Percentiles rank a stretch among this genome's conserved stretches.
phyloP scores from a whole-genome alignment of 2,329 filamentous ascomycete species.

The Gaeumannomyces tritici region DNA sequence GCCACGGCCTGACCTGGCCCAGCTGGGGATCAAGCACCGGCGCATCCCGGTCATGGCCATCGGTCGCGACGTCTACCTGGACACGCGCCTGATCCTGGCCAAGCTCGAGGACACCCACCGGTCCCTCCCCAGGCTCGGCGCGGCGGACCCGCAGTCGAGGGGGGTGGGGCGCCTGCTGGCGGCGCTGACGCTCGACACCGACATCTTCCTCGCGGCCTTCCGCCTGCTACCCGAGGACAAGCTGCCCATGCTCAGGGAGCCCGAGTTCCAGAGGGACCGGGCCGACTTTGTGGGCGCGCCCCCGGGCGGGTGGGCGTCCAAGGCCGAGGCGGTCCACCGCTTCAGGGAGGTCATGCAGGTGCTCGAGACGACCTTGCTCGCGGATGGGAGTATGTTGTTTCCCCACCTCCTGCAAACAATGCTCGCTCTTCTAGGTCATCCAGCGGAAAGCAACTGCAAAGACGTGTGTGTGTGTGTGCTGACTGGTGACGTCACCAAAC shows the following conservation, averaged over 20 bases:
- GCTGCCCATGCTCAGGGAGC: slow-evolving; percentile 43
- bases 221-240: slow-evolving; percentile 44
- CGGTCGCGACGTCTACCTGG: slow-evolving; percentile 58
- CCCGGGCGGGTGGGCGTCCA: slow-evolving; percentile 15
- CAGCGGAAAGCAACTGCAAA: neutral
- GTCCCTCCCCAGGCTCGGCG: slow-evolving; percentile 21
- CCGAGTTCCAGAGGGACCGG: slow-evolving; percentile 50
- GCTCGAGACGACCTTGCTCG: slow-evolving; percentile 52
- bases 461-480: neutral
- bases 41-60: slow-evolving; percentile 61
- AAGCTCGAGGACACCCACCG: slow-evolving; percentile 51
- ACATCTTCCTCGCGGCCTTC: slow-evolving; percentile 42
- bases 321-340: slow-evolving; percentile 47
- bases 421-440: too few species aligned
- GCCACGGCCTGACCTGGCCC: slow-evolving; percentile 54
- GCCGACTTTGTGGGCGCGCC: slow-evolving; percentile 22
- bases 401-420: too few species aligned
- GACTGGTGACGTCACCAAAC: neutral
- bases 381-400: slow-evolving; percentile 41
- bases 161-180: slow-evolving; percentile 47
- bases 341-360: slow-evolving; percentile 44
- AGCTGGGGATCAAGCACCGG: slow-evolving; percentile 55
- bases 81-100: slow-evolving; percentile 57
- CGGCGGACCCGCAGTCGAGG: slow-evolving; percentile 24
- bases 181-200: slow-evolving; percentile 43